Conservation (phyloP, 2,329 filamentous ascomycete species). For the Colletotrichum lupini region DNA sequence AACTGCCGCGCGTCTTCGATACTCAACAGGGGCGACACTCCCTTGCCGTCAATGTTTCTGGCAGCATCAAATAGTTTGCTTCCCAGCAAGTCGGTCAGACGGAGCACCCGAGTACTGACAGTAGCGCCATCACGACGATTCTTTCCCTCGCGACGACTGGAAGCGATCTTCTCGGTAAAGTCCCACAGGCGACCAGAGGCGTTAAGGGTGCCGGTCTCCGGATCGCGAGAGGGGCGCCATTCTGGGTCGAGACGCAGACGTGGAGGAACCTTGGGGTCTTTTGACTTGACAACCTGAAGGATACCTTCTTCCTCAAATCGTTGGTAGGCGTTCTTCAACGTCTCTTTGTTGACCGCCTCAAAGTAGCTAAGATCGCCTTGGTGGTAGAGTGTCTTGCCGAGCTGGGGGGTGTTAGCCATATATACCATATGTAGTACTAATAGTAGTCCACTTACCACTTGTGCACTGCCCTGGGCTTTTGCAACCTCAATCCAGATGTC, state of each 20-base stretch:
- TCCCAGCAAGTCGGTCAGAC: constrained; percentile 80
- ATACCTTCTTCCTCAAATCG: constrained; percentile 94
- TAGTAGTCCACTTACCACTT: constrained; percentile 67
- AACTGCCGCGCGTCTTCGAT: constrained; percentile 61
- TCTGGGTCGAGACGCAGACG: constrained; percentile 76
- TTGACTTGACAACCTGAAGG: constrained; percentile 77
- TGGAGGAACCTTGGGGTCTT: constrained; percentile 70
- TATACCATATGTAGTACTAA: fast-evolving
- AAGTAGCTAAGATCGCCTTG: constrained; percentile 98
- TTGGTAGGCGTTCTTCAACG: constrained; percentile 90
- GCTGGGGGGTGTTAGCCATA: constrained; percentile 55
- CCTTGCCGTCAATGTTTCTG: constrained; percentile 51
- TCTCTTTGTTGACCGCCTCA: constrained; percentile 98
- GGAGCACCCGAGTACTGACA: constrained; percentile 83
- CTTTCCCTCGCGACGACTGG: constrained; percentile 89
- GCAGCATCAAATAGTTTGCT: constrained; percentile 73
- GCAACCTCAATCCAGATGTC: constrained; percentile 82
- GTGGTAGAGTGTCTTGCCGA: constrained; percentile 97
- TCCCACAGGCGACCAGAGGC: constrained; percentile 87
- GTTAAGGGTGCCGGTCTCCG: constrained; percentile 67
- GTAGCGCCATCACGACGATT: constrained; percentile 94
- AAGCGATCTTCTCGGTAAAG: constrained; percentile 89
- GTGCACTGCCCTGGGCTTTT: constrained; percentile 83
- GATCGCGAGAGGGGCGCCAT: constrained; percentile 79
- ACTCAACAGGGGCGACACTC: constrained; percentile 56